Percentiles rank a stretch among this genome's conserved stretches.
phyloP scores from a whole-genome alignment of 352 stramenopile species.

The Elongisporangium anandrum region DNA sequence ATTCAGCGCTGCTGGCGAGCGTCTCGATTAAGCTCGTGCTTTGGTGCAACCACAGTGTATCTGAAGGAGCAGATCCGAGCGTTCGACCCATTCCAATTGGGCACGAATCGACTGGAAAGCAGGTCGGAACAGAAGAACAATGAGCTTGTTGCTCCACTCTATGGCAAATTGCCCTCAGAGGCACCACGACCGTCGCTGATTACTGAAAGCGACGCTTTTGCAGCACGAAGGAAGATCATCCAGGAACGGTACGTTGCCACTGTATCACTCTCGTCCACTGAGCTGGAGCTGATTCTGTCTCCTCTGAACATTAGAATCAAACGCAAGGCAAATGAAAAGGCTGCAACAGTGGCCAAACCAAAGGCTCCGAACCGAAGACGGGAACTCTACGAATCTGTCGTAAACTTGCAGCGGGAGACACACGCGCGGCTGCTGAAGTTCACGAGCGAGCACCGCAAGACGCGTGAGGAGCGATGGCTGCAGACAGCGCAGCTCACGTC shows the following conservation, averaged over 20 bases:
- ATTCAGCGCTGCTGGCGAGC: conserved; percentile 51
- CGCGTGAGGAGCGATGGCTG: conserved; percentile 11
- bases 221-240: conserved; percentile 14
- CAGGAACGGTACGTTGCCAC: conserved; percentile 23
- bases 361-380: conserved; percentile 13
- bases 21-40: background rate
- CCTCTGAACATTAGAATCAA: conserved; percentile 7
- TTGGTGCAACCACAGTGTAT: background rate
- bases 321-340: conserved; percentile 3
- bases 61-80: conserved; percentile 19
- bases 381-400: conserved; percentile 41
- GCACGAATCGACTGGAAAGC: conserved; percentile 3
- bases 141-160: background rate
- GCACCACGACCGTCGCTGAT: conserved; percentile 3
- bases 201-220: conserved; percentile 15
- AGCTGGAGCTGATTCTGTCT: background rate
- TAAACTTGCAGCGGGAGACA: conserved; percentile 23
- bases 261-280: background rate
- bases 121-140: background rate
- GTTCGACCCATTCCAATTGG: conserved; percentile 30
- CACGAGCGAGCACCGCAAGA: conserved; percentile 8
- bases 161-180: background rate
- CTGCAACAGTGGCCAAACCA: conserved; percentile 1
- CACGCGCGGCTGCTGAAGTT: conserved; percentile 15
- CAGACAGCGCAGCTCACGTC: conserved; percentile 16